phyloP scores from a whole-genome alignment of 495 filamentous ascomycete species.

The Hypoxylon cercidicola region DNA sequence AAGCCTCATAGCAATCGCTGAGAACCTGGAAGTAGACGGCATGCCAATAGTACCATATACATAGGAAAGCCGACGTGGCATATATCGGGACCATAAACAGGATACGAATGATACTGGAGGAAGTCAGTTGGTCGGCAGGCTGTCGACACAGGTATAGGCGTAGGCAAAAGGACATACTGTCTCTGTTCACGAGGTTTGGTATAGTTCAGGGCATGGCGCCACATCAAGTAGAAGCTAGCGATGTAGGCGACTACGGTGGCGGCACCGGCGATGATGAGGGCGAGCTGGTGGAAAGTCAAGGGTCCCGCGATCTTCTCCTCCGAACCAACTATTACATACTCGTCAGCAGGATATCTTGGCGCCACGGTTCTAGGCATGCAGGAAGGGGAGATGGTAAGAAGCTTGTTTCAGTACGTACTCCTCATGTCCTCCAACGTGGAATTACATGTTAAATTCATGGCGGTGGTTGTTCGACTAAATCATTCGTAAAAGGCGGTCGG shows the following conservation, averaged over 20 bases:
- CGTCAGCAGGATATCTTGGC: constrained; percentile 45
- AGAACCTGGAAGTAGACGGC: constrained; percentile 85
- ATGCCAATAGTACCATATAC: constrained; percentile 79
- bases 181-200: constrained; percentile 83
- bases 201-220: constrained; percentile 83
- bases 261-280: constrained; percentile 62
- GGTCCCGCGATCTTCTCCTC: constrained; percentile 56
- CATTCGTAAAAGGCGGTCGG: constrained; percentile 10
- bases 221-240: constrained; percentile 72
- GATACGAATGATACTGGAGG: constrained; percentile 80
- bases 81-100: constrained; percentile 93
- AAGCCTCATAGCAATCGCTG: constrained; percentile 90
- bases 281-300: constrained; percentile 67
- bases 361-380: constrained; percentile 38
- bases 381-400: constrained; percentile 20
- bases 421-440: constrained; percentile 65
- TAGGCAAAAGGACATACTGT: constrained; percentile 62
- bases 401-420: constrained; percentile 55
- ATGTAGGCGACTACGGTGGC: constrained; percentile 65
- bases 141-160: background rate
- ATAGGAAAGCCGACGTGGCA: constrained; percentile 79
- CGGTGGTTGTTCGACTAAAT: constrained; percentile 13
- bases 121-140: constrained; percentile 24
- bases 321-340: constrained; percentile 41
- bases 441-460: constrained; percentile 60